Base-by-base conservation (phyloP, 2,329 filamentous ascomycete species). In the Penicillium rolfsii region DNA sequence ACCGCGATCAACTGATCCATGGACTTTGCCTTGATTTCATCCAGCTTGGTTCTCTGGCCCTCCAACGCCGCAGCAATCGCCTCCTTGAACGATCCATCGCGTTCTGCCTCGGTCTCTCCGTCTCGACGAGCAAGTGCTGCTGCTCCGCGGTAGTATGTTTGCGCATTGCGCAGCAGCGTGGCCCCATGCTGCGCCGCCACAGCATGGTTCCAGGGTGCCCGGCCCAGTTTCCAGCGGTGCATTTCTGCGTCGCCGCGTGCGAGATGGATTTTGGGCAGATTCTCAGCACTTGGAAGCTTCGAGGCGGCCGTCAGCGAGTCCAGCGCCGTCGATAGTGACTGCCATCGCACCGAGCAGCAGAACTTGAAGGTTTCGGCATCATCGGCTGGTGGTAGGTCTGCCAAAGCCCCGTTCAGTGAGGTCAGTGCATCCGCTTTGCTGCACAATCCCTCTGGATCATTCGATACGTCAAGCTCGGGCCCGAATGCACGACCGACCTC, bases 121-220 rank as follows among this genome's bases (percentile, higher is more conserved):
- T 77, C 76, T 55, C 76, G 72, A 33, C 70, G 70, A 4, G 77
- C 77, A 7, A 79, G 63, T 38, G 75, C 76, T 40, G 76, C 76
- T 12, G 83, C 84, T 41, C 85, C 84, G 22, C 82, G 80, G 66
- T 85, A 87, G 67, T 84, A 87, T 5, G 81, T 84, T 62, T 82
- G 81, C 1, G 85, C 84, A 65, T 87, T 87, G 57, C 80, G 81
- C 40, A 85, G 69, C 12, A 87, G 73, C 2, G 79, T 82, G 5
- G 74, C 65, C 4, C 73, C 76, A 67, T 83, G 82, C 52, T 79
- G 78, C 28, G 74, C 70, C 4, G 81, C 79, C 52, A 79, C 66
- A 4, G 73, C 67, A 53, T 81, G 77, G 26, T 76, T 74, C 68
- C 71, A 78, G 1, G 82, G 80, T 2, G 79, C 66, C 40, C 77